Evolutionary conservation across 2,329 filamentous ascomycete species (phyloP), one percentile per base, ranked within the genome.

Genomic region (Aspergillus candidus): DNA sequence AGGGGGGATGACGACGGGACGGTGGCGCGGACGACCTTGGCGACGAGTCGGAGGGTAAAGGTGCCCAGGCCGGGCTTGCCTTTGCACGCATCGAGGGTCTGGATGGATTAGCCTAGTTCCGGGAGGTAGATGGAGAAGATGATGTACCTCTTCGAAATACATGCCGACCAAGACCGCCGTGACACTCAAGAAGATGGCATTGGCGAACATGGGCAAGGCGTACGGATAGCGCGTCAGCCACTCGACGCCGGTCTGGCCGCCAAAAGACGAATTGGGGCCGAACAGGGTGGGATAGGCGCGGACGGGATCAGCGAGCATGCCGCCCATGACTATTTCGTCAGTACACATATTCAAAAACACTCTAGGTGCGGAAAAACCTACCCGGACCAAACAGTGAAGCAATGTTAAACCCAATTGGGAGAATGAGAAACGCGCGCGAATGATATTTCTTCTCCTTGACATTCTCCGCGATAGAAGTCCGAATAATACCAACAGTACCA

Each of bases 381-480:
- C 66, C 63, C 32, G 68, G 68, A 27, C 68, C 68, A 42, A 79
- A 70, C 44, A 80, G 74, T 37, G 78, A 72, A 8, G 78, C 79
- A 15, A 81, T 69, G 54, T 86, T 86, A 63, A 85, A 83, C 4
- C 81, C 82, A 71, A 88, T 80, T 0, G 78, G 77, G 39, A 82
- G 52, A 17, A 82, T 69, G 49, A 81, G 61, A 48, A 82, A 82
- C 1, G 78, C 78, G 36, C 76, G 65, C 8, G 67, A 69, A 48
- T 72, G 69, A 43, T 68, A 83, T 63, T 76, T 83, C 66, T 84
- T 85, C 63, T 87, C 83, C 50, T 76, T 74, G 13, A 88, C 80
- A 39, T 84, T 81, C 62, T 88, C 84, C 2, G 77, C 78, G 37
- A 86, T 83, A 75, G 85, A 83, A 2, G 82, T 86, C 49, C 83